These are phyloP conservation scores for Cutaneotrichosporon sp. DNA, from an alignment of 1,284 basidiomycete genomes.

Conservation along the genomic window DNA sequence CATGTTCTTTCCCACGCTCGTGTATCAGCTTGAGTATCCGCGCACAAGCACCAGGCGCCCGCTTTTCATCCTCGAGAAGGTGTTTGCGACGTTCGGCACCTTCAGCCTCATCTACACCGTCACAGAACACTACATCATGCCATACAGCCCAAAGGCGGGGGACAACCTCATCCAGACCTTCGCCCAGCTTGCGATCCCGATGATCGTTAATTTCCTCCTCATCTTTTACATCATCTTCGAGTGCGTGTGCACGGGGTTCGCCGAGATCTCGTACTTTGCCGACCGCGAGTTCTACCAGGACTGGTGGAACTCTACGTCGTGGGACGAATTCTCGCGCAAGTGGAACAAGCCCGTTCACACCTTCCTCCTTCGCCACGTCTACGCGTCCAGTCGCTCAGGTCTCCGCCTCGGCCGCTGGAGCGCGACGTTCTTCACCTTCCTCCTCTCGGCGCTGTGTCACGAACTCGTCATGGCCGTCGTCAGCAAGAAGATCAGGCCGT, in stretches of 20 bases:
- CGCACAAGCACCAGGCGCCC: conserved; percentile 85
- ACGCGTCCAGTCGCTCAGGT: conserved; percentile 76
- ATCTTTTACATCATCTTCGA: conserved; percentile 60
- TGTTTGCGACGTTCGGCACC: conserved; percentile 89
- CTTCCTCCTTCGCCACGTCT: conserved; percentile 92
- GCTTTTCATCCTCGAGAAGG: conserved; percentile 90
- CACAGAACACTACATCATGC: conserved; percentile 90
- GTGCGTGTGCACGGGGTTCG: conserved; percentile 93
- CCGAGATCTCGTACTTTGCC: conserved; percentile 88
- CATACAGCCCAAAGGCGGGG: conserved; percentile 66
- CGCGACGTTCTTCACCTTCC: conserved; percentile 89
- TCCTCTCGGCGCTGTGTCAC: conserved; percentile 82
- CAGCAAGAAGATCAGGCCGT: conserved; percentile 74
- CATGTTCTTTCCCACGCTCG: conserved; percentile 84
- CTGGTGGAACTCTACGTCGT: conserved; percentile 97
- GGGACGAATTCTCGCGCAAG: conserved; percentile 94
- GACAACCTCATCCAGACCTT: conserved; percentile 72
- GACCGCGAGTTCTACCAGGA: conserved; percentile 97
- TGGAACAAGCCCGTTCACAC: conserved; percentile 78
- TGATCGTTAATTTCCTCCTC: conserved; percentile 66
- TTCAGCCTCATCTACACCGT: conserved; percentile 86
- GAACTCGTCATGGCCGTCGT: conserved; percentile 96
- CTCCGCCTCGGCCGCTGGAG: conserved; percentile 70
- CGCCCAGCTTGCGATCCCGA: conserved; percentile 85
- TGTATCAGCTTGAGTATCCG: conserved; percentile 96